phyloP scores from a whole-genome alignment of 345 rosid genomes.

The Ailanthus altissimus region DNA sequence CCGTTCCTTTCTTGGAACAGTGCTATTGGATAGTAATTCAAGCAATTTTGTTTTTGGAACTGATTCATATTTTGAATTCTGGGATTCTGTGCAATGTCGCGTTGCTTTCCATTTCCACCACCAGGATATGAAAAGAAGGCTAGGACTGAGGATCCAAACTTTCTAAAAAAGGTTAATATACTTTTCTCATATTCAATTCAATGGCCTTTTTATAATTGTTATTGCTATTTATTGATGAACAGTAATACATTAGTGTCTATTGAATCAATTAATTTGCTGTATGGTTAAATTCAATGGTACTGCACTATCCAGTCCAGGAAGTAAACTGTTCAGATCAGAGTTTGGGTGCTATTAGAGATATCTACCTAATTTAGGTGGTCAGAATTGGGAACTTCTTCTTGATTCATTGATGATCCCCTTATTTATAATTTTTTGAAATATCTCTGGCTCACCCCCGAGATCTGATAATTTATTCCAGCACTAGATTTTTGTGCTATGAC shows the following conservation, averaged over 20 bases:
- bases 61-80: slow-evolving; percentile 23
- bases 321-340: neutral
- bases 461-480: neutral
- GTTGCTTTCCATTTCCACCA: slow-evolving; percentile 98
- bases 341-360: slow-evolving; percentile 3
- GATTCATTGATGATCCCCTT: neutral
- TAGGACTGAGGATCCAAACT: slow-evolving; percentile 51
- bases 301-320: neutral
- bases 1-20: slow-evolving; percentile 54
- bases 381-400: neutral
- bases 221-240: neutral
- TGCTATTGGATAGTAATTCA: slow-evolving; percentile 43
- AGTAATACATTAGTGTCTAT: neutral
- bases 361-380: neutral
- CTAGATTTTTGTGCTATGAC: neutral
- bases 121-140: slow-evolving; percentile 95
- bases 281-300: slow-evolving; percentile 1
- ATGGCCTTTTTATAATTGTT: neutral
- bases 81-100: slow-evolving; percentile 78
- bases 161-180: slow-evolving; percentile 66
- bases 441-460: neutral
- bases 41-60: slow-evolving; percentile 33
- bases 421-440: neutral
- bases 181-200: slow-evolving; percentile 21
- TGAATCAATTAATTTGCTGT: neutral